Conservation (phyloP, 768 basidiomycete genomes). For the Amanita polypyramis region DNA sequence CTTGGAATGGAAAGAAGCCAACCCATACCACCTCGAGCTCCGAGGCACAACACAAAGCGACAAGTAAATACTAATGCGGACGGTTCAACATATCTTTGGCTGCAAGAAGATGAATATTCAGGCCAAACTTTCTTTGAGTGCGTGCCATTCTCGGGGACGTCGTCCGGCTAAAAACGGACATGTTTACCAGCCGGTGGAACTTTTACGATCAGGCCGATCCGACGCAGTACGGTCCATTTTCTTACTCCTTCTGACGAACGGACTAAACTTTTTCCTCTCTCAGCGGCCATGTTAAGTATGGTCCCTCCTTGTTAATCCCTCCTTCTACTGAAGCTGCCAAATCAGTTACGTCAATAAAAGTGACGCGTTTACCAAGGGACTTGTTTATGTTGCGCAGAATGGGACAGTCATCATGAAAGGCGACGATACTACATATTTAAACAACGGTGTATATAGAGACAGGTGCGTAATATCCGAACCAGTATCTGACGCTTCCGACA, state of each 20-base stretch:
- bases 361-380: slow-evolving; percentile 39
- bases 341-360: slow-evolving; percentile 40
- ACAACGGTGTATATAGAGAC: slow-evolving; percentile 41
- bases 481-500: neutral
- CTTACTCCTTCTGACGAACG: slow-evolving; percentile 7
- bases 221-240: slow-evolving; percentile 41
- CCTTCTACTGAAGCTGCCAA: neutral
- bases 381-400: slow-evolving; percentile 48
- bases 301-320: slow-evolving; percentile 6
- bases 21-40: neutral
- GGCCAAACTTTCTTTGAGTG: slow-evolving; percentile 68
- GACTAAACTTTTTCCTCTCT: slow-evolving; percentile 11
- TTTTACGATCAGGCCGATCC: slow-evolving; percentile 59
- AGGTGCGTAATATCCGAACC: slow-evolving; percentile 34
- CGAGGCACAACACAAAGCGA: slow-evolving; percentile 11
- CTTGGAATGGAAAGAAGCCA: neutral
- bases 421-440: slow-evolving; percentile 51
- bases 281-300: slow-evolving; percentile 67
- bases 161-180: slow-evolving; percentile 5
- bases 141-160: slow-evolving; percentile 10
- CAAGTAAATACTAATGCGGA: slow-evolving; percentile 31
- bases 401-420: slow-evolving; percentile 68
- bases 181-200: slow-evolving; percentile 33
- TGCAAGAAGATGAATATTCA: slow-evolving; percentile 55
- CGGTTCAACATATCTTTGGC: slow-evolving; percentile 50